Conservation (phyloP, 345 rosid genomes). For the Brassica juncea region DNA sequence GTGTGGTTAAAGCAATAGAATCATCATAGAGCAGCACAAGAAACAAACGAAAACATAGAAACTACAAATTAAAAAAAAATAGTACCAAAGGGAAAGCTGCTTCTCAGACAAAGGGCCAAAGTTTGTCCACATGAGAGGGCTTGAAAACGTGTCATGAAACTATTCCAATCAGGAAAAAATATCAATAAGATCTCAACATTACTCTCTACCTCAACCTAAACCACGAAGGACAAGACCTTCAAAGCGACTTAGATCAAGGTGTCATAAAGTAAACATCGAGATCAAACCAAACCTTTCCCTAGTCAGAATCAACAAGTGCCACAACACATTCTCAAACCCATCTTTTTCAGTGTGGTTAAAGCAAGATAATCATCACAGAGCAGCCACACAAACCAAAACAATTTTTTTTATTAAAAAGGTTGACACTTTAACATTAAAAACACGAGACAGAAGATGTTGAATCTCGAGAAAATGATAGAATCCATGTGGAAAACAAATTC, state of each 20-base stretch:
- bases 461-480: conserved; percentile 44
- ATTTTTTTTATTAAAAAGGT: neutral
- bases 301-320: conserved; percentile 4
- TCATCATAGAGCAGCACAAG: conserved; percentile 32
- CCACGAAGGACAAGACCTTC: conserved; percentile 34
- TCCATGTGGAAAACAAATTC: conserved; percentile 11
- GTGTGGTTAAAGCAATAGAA: conserved; percentile 42
- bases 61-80: neutral
- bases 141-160: conserved; percentile 4
- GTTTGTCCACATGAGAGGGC: conserved; percentile 34
- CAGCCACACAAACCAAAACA: neutral
- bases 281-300: neutral
- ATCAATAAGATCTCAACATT: conserved; percentile 6
- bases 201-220: conserved; percentile 36
- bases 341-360: conserved; percentile 44
- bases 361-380: conserved; percentile 40
- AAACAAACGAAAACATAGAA: neutral
- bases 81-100: neutral
- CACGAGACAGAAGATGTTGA: conserved; percentile 8
- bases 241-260: conserved; percentile 31
- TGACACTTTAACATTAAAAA: neutral
- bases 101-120: conserved; percentile 40
- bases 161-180: conserved; percentile 19
- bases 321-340: conserved; percentile 10
- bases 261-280: conserved; percentile 26